Evolutionary conservation across 768 basidiomycete species (phyloP).

Genomic region (Saitozyma podzolica): DNA sequence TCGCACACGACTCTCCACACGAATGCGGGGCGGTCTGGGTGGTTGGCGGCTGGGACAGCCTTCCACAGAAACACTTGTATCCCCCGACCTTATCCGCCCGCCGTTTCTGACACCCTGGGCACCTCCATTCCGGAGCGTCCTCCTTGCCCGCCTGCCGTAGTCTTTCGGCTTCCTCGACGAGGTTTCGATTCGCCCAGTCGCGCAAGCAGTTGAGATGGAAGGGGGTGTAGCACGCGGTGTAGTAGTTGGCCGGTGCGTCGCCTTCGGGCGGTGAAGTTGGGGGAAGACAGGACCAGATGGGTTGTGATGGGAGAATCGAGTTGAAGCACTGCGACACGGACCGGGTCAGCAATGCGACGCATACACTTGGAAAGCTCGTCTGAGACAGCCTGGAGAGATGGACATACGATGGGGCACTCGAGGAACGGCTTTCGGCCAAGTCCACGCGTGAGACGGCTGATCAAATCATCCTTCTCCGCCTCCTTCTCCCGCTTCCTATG

Average conservation of each 20-base stretch:
- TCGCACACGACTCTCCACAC: conserved; percentile 52
- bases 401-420: conserved; percentile 49
- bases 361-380: neutral
- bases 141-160: conserved; percentile 63
- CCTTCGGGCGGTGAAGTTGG: conserved; percentile 14
- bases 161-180: conserved; percentile 72
- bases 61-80: conserved; percentile 58
- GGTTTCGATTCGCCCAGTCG: conserved; percentile 73
- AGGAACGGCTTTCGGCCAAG: conserved; percentile 37
- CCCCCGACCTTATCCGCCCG: conserved; percentile 64
- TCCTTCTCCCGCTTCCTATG: conserved; percentile 18
- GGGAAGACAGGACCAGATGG: conserved; percentile 78
- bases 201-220: conserved; percentile 89
- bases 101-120: conserved; percentile 86
- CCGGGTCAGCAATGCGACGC: neutral
- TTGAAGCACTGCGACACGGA: conserved; percentile 63
- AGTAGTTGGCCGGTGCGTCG: conserved; percentile 6
- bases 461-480: conserved; percentile 45
- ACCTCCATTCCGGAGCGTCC: conserved; percentile 71
- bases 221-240: conserved; percentile 70
- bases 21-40: conserved; percentile 47
- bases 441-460: conserved; percentile 39
- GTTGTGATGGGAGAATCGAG: conserved; percentile 71
- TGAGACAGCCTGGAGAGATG: neutral
- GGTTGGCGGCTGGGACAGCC: conserved; percentile 29